Base-by-base conservation (phyloP, 208 protist species). In the Leishmania mexicana region DNA sequence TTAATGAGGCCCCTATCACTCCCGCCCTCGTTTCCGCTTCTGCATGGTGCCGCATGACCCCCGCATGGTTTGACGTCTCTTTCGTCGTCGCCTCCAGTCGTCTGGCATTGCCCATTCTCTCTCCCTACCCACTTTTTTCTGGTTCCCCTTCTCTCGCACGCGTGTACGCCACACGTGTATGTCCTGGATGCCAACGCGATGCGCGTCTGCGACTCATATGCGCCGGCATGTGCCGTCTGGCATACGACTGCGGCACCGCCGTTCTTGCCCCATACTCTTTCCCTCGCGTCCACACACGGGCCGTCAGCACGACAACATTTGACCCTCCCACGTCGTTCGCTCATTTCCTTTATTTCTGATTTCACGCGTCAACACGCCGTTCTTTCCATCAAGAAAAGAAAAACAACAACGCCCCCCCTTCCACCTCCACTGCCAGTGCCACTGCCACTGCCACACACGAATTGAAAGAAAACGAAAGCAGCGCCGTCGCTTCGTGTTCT, bases 281-380 rank as follows among this genome's bases (percentile, higher is more conserved):
- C 7, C 68, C 45, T 42, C 13, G 6, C 35, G 51, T 17, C 10
- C 11, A 3, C 47, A 42, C 72, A 38, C 3, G 28, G 19, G 31
- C 17, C 8, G 35, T 24, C 74, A 87, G 77, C 68, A 81, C 77
- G 79, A 79, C 73, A 83, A 70, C 68, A 78, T 47, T 49, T 24
- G 28, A 0, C 13, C 42, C 15, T 28, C 42, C 76, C n/a, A 76
- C 77, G 80, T 77, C 79, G 70, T 83, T 72, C 62, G 38, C 82
- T 70, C 78, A 72, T 73, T 81, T 84, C 40, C 10, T 13, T 78
- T 60, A 79, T 85, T 88, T 85, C 57, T 82, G 8, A 81, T 86
- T 87, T 79, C 71, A 24, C 42, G 53, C 35, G 28, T 57, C 15
- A n/a, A 21, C 24, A 4, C 10, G 21, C 47, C 21, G 1, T 28